phyloP scores from a whole-genome alignment of 495 filamentous ascomycete genomes.

The Bryoglossum gracile region DNA sequence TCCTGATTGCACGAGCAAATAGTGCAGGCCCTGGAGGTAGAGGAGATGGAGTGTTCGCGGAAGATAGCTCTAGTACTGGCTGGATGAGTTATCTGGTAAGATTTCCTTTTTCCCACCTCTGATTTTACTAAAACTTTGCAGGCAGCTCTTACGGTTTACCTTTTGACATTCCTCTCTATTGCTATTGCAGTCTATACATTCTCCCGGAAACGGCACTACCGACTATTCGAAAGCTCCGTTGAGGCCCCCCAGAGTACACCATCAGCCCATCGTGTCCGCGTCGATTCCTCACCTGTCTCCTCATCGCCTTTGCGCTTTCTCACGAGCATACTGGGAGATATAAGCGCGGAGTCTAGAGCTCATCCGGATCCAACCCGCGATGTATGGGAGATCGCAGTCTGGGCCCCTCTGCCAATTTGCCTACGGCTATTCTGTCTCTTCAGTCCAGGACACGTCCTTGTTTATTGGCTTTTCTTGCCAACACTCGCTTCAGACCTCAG shows the following conservation, averaged over 20 bases:
- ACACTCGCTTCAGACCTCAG: slow-evolving; percentile 64
- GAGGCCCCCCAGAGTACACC: slow-evolving; percentile 69
- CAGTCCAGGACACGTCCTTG: slow-evolving; percentile 82
- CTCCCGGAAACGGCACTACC: slow-evolving; percentile 74
- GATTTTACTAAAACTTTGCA: slow-evolving; percentile 35
- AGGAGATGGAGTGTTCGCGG: slow-evolving; percentile 77
- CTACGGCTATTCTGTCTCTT: slow-evolving; percentile 83
- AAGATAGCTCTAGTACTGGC: slow-evolving; percentile 45
- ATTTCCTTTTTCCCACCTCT: slow-evolving; percentile 22
- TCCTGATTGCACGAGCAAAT: slow-evolving; percentile 79
- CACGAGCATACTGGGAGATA: slow-evolving; percentile 51
- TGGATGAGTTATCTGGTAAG: slow-evolving; percentile 76
- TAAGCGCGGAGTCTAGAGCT: slow-evolving; percentile 63
- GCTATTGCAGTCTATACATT: slow-evolving; percentile 80
- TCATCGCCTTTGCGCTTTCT: slow-evolving; percentile 76
- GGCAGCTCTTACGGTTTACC: slow-evolving; percentile 60
- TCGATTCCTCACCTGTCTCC: slow-evolving; percentile 76
- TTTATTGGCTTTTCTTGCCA: slow-evolving; percentile 84
- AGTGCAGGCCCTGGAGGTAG: slow-evolving; percentile 38
- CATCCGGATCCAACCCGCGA: slow-evolving; percentile 80
- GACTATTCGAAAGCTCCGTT: slow-evolving; percentile 81
- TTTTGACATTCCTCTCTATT: slow-evolving; percentile 55
- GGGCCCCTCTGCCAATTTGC: slow-evolving; percentile 84
- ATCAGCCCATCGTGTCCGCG: slow-evolving; percentile 80
- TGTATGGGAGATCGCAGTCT: slow-evolving; percentile 91